Percentiles rank a stretch among this genome's conserved stretches.
Evolutionary conservation across 768 basidiomycete species (phyloP).

Genomic region (Tylopilus felleus): DNA sequence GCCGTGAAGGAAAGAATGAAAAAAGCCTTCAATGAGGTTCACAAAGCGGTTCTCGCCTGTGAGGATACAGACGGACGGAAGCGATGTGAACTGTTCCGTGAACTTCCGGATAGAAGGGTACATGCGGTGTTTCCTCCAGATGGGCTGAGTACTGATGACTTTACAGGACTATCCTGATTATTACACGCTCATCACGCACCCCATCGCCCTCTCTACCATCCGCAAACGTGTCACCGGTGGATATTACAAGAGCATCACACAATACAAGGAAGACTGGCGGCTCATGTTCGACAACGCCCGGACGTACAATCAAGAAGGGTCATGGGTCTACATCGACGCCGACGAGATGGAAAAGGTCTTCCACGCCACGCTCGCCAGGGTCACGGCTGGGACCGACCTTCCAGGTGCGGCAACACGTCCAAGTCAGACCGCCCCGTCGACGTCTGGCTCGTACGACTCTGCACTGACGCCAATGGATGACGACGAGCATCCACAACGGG

Average conservation of each 20-base stretch:
- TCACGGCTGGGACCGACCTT: conserved; percentile 64
- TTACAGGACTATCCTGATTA: conserved; percentile 88
- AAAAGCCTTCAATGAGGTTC: conserved; percentile 74
- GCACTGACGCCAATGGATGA: conserved; percentile 82
- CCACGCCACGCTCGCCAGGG: conserved; percentile 61
- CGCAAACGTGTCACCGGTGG: conserved; percentile 67
- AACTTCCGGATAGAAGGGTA: conserved; percentile 78
- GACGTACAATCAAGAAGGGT: conserved; percentile 91
- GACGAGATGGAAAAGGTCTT: conserved; percentile 93
- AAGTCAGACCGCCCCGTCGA: conserved; percentile 29
- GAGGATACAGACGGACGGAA: conserved; percentile 73
- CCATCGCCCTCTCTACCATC: conserved; percentile 85
- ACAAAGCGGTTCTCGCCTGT: conserved; percentile 68
- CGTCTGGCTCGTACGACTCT: conserved; percentile 53
- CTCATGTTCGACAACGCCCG: conserved; percentile 94
- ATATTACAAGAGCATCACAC: conserved; percentile 70
- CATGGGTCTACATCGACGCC: conserved; percentile 92
- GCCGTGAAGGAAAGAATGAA: conserved; percentile 74
- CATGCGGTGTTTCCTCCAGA: conserved; percentile 14
- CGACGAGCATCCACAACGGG: conserved; percentile 61
- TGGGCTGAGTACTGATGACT: conserved; percentile 5
- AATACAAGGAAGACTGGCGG: conserved; percentile 76
- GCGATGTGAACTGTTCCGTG: conserved; percentile 84
- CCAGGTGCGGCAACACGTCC: conserved; percentile 60
- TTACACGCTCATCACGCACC: conserved; percentile 81